Conservation (phyloP, 306 rosid species). For the Cicer chorassanicum region DNA sequence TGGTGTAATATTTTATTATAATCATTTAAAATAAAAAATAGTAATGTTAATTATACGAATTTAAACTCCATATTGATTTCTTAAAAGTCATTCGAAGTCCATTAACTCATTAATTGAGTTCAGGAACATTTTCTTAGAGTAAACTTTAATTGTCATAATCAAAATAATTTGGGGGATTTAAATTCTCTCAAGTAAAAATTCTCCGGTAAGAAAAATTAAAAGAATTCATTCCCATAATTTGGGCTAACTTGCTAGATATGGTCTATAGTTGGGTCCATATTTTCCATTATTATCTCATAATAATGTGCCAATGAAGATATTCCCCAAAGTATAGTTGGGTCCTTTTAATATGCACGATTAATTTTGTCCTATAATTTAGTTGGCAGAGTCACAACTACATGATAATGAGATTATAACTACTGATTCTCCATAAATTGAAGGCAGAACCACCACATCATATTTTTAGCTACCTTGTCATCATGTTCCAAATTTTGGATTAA, state of each 20-base stretch:
- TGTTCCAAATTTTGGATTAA: conserved; percentile 7
- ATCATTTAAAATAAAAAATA: no score
- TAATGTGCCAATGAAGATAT: conserved; percentile 27
- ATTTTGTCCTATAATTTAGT: background rate
- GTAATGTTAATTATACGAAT: no score
- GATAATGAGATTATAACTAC: conserved; percentile 29
- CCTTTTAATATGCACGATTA: no score
- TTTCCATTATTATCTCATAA: background rate
- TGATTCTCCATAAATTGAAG: conserved; percentile 18
- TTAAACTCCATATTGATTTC: no score
- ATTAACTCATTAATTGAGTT: no score
- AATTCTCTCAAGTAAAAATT: no score
- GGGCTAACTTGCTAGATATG: background rate
- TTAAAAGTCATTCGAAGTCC: no score
- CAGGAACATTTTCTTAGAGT: no score
- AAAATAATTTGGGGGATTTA: no score
- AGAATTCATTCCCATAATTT: no score
- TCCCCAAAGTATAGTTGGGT: background rate
- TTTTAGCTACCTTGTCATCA: background rate
- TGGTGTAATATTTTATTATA: background rate
- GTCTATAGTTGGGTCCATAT: background rate
- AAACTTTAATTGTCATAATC: no score
- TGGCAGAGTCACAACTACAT: background rate
- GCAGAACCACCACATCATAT: conserved; percentile 31
- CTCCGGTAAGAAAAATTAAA: no score